A percentile compares a stretch with the other conserved stretches of the same genome.
phyloP scores from a whole-genome alignment of 768 basidiomycete genomes.

The Podaxis sp. region DNA sequence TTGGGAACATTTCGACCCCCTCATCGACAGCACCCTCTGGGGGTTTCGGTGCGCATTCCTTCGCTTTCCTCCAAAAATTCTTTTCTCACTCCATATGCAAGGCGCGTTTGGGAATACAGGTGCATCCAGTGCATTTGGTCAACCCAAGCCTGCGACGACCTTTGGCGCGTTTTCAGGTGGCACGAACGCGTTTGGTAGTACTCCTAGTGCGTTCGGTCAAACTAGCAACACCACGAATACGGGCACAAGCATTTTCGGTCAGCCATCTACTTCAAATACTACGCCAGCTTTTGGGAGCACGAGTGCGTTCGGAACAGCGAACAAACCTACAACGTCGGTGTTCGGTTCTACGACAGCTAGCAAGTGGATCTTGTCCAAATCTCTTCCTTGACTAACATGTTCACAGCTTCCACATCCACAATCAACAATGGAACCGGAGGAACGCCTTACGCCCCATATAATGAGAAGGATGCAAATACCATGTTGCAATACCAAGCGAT shows the following conservation, averaged over 20 bases:
- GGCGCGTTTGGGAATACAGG: conserved; percentile 38
- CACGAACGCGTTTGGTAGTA: conserved; percentile 30
- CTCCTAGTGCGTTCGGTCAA: conserved; percentile 57
- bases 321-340: conserved; percentile 30
- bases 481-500: conserved; percentile 76
- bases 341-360: conserved; percentile 38
- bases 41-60: conserved; percentile 41
- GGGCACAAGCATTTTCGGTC: conserved; percentile 11
- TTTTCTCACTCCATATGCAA: conserved; percentile 19
- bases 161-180: conserved; percentile 77
- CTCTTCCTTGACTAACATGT: background rate
- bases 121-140: conserved; percentile 40
- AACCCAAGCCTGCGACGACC: conserved; percentile 62
- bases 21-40: conserved; percentile 24
- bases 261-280: conserved; percentile 30
- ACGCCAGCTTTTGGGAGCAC: conserved; percentile 41
- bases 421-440: conserved; percentile 56
- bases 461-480: conserved; percentile 61
- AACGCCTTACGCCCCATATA: conserved; percentile 52
- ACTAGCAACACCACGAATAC: conserved; percentile 4
- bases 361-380: conserved; percentile 17
- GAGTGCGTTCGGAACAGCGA: conserved; percentile 29
- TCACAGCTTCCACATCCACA: background rate
- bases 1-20: conserved; percentile 51
- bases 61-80: conserved; percentile 8